Conservation (phyloP, 148 eudicot species). For the Selenicereus undatus region DNA sequence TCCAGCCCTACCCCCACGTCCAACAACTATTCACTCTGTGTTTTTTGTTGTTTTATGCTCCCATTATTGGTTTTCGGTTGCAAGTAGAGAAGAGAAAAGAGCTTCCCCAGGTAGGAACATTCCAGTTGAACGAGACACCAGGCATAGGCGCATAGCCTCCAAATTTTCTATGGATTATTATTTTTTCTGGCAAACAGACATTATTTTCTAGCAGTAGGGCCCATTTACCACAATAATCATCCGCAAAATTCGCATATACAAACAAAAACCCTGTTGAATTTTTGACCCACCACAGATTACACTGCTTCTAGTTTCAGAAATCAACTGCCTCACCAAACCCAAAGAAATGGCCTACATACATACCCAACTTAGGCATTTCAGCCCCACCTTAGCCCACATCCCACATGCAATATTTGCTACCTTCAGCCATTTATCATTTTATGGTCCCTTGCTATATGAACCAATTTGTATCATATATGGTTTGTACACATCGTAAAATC, state of each 20-base stretch:
- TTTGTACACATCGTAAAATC: neutral
- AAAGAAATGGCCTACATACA: neutral
- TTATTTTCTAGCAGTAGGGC: neutral
- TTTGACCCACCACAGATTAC: neutral
- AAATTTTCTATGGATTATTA: constrained; percentile 4
- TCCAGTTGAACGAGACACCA: constrained; percentile 8
- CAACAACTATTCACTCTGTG: neutral
- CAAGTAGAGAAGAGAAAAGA: neutral
- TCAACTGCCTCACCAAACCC: neutral
- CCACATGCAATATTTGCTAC: constrained; percentile 7
- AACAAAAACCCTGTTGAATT: neutral
- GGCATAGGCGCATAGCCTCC: neutral
- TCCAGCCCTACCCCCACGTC: neutral
- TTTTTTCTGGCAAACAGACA: neutral
- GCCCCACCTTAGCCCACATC: neutral
- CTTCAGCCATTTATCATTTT: neutral
- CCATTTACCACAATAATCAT: neutral
- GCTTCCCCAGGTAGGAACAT: constrained; percentile 30
- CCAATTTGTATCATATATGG: neutral
- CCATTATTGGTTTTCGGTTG: neutral
- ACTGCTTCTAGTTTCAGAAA: constrained; percentile 16
- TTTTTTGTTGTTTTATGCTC: neutral
- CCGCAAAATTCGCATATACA: neutral
- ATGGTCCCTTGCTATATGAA: neutral
- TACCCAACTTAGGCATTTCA: neutral